phyloP scores from a whole-genome alignment of 2,329 filamentous ascomycete genomes.

The Nemania sp. region DNA sequence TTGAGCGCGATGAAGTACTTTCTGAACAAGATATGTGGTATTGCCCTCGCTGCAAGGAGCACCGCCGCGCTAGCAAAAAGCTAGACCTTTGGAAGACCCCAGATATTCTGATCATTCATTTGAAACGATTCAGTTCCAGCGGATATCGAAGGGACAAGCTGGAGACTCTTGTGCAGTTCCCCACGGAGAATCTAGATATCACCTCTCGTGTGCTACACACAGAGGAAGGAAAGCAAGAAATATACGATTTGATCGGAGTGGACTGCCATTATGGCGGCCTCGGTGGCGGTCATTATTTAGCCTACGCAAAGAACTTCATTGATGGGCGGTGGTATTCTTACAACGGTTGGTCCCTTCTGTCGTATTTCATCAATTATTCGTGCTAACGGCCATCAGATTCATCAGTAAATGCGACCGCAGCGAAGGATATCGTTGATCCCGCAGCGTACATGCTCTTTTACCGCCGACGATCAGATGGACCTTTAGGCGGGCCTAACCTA shows the following conservation, averaged over 20 bases:
- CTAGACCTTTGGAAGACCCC: slow-evolving; percentile 97
- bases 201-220: slow-evolving; percentile 77
- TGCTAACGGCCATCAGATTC: slow-evolving; percentile 68
- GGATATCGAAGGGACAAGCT: slow-evolving; percentile 87
- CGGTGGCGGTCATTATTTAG: slow-evolving; percentile 94
- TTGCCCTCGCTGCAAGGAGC: slow-evolving; percentile 93
- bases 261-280: slow-evolving; percentile 95
- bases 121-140: slow-evolving; percentile 92
- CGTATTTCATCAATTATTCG: not conserved
- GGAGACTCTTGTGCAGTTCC: slow-evolving; percentile 89
- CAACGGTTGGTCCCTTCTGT: slow-evolving; percentile 70
- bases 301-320: slow-evolving; percentile 89
- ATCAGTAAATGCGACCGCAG: slow-evolving; percentile 66
- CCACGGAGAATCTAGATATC: slow-evolving; percentile 83
- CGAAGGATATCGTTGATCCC: slow-evolving; percentile 67
- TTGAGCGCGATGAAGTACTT: slow-evolving; percentile 89
- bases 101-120: slow-evolving; percentile 90
- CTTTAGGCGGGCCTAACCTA: slow-evolving; percentile 80
- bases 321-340: slow-evolving; percentile 94
- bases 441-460: slow-evolving; percentile 96
- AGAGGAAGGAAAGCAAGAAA: slow-evolving; percentile 77
- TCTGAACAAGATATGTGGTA: slow-evolving; percentile 98
- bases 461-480: slow-evolving; percentile 75
- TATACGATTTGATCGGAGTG: slow-evolving; percentile 93
- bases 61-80: slow-evolving; percentile 90